phyloP scores from a whole-genome alignment of 1,139 yeast species.

The Saccharomycopsis hybrid region DNA sequence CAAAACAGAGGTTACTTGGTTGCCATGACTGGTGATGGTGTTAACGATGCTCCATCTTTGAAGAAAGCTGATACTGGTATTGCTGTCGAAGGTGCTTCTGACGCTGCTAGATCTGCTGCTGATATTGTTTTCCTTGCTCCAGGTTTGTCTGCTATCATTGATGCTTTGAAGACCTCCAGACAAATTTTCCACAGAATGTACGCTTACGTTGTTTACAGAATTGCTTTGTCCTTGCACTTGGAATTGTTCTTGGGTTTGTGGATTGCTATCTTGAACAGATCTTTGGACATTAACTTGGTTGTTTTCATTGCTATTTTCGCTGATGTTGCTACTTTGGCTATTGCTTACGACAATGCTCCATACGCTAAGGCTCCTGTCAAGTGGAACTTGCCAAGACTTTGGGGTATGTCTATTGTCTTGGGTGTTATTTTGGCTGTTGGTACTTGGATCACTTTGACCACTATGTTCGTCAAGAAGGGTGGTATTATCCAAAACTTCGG shows the following conservation, averaged over 20 bases:
- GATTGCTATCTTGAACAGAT: conserved; percentile 85
- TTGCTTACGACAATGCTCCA: conserved; percentile 95
- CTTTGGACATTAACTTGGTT: conserved; percentile 78
- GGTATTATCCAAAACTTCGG: conserved; percentile 95
- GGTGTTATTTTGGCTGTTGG: conserved; percentile 81
- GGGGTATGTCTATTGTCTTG: conserved; percentile 90
- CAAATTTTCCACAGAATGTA: conserved; percentile 99
- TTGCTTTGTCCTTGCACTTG: conserved; percentile 87
- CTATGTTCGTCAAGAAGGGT: conserved; percentile 81
- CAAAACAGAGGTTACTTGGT: conserved; percentile 91
- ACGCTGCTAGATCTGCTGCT: conserved; percentile 95
- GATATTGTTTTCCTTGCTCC: conserved; percentile 95
- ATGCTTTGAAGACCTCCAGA: conserved; percentile 89
- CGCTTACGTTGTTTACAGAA: conserved; percentile 94
- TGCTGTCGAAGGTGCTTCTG: conserved; percentile 96
- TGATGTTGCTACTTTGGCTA: conserved; percentile 91
- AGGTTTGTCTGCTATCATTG: conserved; percentile 91
- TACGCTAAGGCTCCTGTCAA: conserved; percentile 94
- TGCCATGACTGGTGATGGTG: conserved; percentile 99
- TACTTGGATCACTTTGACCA: conserved; percentile 88
- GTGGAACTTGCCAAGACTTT: conserved; percentile 96
- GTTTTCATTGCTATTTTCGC: conserved; percentile 94
- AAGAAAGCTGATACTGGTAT: conserved; percentile 97
- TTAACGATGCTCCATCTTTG: conserved; percentile 93
- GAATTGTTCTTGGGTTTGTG: conserved; percentile 89